phyloP scores from a whole-genome alignment of 768 basidiomycete species.

The Boletus pseudo-olivaceus region DNA sequence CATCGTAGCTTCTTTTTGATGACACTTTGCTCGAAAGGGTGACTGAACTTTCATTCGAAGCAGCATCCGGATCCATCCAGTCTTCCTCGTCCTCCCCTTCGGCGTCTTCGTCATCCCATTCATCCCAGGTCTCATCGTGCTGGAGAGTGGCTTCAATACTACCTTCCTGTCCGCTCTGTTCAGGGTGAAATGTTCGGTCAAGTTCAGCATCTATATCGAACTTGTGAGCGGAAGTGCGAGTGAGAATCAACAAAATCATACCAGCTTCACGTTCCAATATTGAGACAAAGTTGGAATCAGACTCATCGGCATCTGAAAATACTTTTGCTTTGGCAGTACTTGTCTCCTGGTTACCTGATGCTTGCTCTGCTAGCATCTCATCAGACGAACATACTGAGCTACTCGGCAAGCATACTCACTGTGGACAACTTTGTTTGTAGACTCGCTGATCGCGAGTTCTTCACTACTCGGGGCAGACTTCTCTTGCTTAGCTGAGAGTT shows the following conservation, averaged over 20 bases:
- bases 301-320: conserved; percentile 23
- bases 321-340: background rate
- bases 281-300: conserved; percentile 26
- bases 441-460: background rate
- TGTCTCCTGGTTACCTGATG: conserved; percentile 13
- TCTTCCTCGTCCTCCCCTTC: conserved; percentile 43
- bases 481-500: conserved; percentile 8
- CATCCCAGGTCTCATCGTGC: conserved; percentile 26
- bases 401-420: conserved; percentile 8
- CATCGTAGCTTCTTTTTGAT: conserved; percentile 49
- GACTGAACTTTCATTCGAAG: conserved; percentile 50
- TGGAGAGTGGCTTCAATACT: conserved; percentile 15
- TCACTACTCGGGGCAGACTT: background rate
- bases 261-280: conserved; percentile 31
- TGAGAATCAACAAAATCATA: conserved; percentile 9
- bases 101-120: conserved; percentile 36
- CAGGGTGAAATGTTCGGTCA: conserved; percentile 19
- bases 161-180: conserved; percentile 15
- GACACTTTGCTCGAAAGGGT: conserved; percentile 52
- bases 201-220: conserved; percentile 23
- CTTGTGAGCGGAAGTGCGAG: conserved; percentile 3
- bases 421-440: background rate
- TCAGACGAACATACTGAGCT: background rate
- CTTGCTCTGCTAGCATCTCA: background rate
- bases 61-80: conserved; percentile 47